A percentile compares a stretch with the other conserved stretches of the same genome.
Conservation (phyloP, 208 protist species). For the Endotrypanum monterogeii region DNA sequence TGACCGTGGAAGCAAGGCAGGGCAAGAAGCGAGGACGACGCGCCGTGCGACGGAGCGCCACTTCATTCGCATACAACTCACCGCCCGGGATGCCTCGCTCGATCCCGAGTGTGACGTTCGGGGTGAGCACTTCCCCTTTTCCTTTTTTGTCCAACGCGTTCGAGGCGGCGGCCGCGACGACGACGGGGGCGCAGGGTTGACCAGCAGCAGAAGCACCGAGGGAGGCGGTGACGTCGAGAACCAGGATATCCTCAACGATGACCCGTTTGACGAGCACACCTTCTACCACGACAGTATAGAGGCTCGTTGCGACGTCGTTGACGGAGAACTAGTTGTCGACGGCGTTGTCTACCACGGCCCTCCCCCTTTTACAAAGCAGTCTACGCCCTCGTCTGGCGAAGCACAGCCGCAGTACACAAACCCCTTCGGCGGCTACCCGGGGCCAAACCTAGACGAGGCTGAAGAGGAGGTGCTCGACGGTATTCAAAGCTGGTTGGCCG, state of each 20-base stretch:
- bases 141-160: constrained; percentile 71
- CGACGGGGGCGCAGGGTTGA: not conserved
- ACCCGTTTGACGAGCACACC: constrained; percentile 35
- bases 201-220: constrained; percentile 1
- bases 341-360: constrained; percentile 71
- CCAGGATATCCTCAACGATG: constrained; percentile 1
- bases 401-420: constrained; percentile 53
- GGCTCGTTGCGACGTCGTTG: constrained; percentile 74
- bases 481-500: constrained; percentile 77
- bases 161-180: not conserved
- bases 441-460: constrained; percentile 74
- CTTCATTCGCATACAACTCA: constrained; percentile 78
- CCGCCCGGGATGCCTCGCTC: constrained; percentile 74
- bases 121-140: constrained; percentile 88
- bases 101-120: constrained; percentile 87
- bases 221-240: not conserved
- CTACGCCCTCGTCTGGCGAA: not conserved
- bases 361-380: not conserved
- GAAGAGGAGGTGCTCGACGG: constrained; percentile 86
- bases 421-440: constrained; percentile 72
- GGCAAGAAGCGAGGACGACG: not conserved
- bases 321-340: constrained; percentile 78
- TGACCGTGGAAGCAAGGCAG: not conserved
- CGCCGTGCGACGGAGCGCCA: constrained; percentile 52
- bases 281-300: constrained; percentile 79